These are phyloP conservation scores for Ustilago crameri DNA, from an alignment of 1,284 basidiomycete species.

Conservation along the genomic window DNA sequence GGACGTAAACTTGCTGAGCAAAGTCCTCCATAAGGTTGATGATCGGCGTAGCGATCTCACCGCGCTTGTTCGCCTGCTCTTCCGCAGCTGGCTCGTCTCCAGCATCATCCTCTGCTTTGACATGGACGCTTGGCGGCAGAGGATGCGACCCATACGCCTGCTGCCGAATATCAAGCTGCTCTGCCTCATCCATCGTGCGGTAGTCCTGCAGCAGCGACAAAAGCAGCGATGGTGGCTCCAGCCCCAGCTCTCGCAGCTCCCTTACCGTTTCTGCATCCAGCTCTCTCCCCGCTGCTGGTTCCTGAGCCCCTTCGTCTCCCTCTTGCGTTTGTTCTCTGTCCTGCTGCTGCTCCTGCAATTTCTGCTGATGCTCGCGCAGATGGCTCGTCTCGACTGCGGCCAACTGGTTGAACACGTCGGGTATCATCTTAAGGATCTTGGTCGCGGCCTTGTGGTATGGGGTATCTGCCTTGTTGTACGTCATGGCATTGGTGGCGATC, in stretches of 20 bases:
- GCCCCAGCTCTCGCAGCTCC: conserved; percentile 25
- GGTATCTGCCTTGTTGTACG: conserved; percentile 84
- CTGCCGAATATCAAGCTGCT: conserved; percentile 25
- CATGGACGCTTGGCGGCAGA: conserved; percentile 21
- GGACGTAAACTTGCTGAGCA: conserved; percentile 35
- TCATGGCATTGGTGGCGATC: conserved; percentile 84
- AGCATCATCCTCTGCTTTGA: conserved; percentile 27
- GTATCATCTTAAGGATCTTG: conserved; percentile 75
- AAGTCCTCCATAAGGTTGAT: conserved; percentile 53
- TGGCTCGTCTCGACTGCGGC: conserved; percentile 60
- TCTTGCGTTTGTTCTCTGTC: conserved; percentile 1
- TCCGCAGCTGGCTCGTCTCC: not conserved
- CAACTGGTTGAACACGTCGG: conserved; percentile 72
- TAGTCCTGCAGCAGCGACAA: conserved; percentile 49
- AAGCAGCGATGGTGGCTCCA: conserved; percentile 50
- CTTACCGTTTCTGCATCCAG: conserved; percentile 7
- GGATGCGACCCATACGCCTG: conserved; percentile 30
- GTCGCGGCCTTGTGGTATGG: conserved; percentile 79
- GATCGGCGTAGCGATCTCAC: conserved; percentile 10
- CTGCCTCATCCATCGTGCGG: conserved; percentile 10
- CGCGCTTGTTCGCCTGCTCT: conserved; percentile 1
- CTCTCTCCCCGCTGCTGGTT: not conserved
- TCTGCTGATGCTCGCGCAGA: conserved; percentile 12
- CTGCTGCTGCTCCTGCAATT: conserved; percentile 4
- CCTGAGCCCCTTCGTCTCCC: not conserved